These are phyloP conservation scores for Ilyonectria destructans DNA, from an alignment of 2,329 filamentous ascomycete genomes.

Conservation along the genomic window DNA sequence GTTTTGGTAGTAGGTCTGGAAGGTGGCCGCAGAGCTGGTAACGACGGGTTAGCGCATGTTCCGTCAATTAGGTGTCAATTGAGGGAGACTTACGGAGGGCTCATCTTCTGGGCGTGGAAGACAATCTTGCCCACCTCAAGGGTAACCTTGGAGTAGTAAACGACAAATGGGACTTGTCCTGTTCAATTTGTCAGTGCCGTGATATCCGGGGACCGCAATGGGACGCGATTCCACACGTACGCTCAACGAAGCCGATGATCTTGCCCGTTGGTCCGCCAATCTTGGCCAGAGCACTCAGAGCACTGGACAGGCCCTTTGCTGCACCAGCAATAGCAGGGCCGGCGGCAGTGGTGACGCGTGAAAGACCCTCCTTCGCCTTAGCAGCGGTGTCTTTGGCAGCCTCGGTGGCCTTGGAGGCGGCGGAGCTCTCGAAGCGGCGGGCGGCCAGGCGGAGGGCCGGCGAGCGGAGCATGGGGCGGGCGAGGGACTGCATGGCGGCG, in stretches of 20 bases:
- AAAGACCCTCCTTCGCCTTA: constrained; percentile 88
- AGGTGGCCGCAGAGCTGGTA: constrained; percentile 80
- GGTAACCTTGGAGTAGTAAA: constrained; percentile 94
- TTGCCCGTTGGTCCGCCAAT: constrained; percentile 88
- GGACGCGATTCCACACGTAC: constrained; percentile 70
- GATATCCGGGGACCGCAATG: neutral
- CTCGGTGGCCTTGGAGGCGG: constrained; percentile 64
- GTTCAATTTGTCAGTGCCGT: constrained; percentile 40
- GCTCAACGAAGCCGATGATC: constrained; percentile 85
- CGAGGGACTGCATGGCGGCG: constrained; percentile 55
- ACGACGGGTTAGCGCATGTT: constrained; percentile 30
- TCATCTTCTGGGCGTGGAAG: constrained; percentile 91
- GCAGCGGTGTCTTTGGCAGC: constrained; percentile 60
- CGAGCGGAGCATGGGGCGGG: constrained; percentile 64
- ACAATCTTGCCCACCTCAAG: constrained; percentile 91
- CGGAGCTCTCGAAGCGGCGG: constrained; percentile 74
- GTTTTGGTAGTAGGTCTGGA: constrained; percentile 90
- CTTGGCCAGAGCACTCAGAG: constrained; percentile 80
- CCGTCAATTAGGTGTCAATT: constrained; percentile 33
- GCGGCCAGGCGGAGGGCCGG: constrained; percentile 63
- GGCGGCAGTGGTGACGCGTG: constrained; percentile 85
- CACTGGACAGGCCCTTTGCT: constrained; percentile 76
- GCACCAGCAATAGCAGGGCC: constrained; percentile 82
- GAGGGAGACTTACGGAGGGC: constrained; percentile 83
- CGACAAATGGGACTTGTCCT: constrained; percentile 88